Conservation (phyloP, 1,284 basidiomycete species). For the Meripilus lineatus region DNA sequence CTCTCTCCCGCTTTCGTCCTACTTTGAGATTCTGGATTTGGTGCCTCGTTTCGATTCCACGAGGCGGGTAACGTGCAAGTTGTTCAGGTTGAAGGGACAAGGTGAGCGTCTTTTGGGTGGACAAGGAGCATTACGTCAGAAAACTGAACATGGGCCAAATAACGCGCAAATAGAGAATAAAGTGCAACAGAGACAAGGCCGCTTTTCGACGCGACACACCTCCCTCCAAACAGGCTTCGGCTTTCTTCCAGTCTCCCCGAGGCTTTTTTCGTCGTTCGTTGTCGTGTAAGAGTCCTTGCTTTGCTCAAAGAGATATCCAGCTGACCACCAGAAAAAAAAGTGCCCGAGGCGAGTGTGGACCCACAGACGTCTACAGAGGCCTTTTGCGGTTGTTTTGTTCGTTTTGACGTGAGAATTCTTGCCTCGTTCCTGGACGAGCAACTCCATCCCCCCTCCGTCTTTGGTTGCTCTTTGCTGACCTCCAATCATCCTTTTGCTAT, state of each 20-base stretch:
- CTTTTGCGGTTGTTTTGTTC: slow-evolving; percentile 19
- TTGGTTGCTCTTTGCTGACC: slow-evolving; percentile 19
- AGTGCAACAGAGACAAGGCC: slow-evolving; percentile 8
- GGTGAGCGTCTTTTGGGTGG: no score
- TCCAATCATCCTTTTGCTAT: slow-evolving; percentile 18
- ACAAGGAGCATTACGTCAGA: slow-evolving; percentile 25
- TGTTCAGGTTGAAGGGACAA: no score
- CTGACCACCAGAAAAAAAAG: neutral
- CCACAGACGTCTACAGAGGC: slow-evolving; percentile 23
- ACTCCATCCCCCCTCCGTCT: slow-evolving; percentile 10
- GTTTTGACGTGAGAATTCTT: slow-evolving; percentile 23
- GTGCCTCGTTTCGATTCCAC: no score
- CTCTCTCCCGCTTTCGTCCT: no score
- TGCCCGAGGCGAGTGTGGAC: slow-evolving; percentile 20
- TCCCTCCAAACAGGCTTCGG: neutral
- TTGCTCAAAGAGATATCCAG: neutral
- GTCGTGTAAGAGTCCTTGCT: neutral
- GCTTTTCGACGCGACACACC: slow-evolving; percentile 7
- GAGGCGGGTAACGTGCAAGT: no score
- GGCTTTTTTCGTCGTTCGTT: neutral
- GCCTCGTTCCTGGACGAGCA: slow-evolving; percentile 16
- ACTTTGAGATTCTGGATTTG: no score
- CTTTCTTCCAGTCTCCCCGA: neutral
- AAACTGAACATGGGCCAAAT: slow-evolving; percentile 29
- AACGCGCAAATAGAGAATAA: slow-evolving; percentile 27